These are phyloP conservation scores for Xylaria cubensis DNA, from an alignment of 495 filamentous ascomycete genomes.

Conservation along the genomic window DNA sequence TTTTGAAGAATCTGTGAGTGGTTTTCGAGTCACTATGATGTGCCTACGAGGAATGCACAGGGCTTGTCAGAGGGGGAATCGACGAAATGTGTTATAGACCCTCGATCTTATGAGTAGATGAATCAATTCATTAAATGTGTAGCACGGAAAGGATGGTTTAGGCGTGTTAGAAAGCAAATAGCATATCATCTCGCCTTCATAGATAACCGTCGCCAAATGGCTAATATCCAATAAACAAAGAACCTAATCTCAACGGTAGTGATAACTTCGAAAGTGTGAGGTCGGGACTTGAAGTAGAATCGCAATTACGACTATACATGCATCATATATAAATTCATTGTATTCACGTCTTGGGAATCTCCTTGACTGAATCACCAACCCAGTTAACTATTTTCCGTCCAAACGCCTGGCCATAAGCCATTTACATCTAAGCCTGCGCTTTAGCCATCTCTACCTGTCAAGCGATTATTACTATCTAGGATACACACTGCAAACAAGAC, in stretches of 20 bases:
- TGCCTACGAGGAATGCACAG: no score
- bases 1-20: constrained; percentile 49
- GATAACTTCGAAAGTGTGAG: no score
- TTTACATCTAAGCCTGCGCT: neutral
- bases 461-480: neutral
- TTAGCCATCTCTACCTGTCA: neutral
- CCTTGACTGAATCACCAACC: neutral
- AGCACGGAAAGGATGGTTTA: neutral
- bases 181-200: neutral
- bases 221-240: neutral
- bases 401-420: neutral
- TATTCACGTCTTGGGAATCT: neutral
- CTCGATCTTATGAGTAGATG: neutral
- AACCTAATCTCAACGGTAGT: neutral
- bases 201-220: neutral
- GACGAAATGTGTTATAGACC: no score
- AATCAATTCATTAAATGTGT: neutral
- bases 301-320: neutral
- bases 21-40: no score
- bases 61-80: no score
- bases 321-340: neutral
- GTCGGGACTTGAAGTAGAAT: neutral
- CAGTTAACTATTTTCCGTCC: neutral
- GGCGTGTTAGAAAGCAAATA: neutral
- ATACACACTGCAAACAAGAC: neutral